phyloP scores from a whole-genome alignment of 2,329 filamentous ascomycete genomes.

The Thermoascus crustaceus region DNA sequence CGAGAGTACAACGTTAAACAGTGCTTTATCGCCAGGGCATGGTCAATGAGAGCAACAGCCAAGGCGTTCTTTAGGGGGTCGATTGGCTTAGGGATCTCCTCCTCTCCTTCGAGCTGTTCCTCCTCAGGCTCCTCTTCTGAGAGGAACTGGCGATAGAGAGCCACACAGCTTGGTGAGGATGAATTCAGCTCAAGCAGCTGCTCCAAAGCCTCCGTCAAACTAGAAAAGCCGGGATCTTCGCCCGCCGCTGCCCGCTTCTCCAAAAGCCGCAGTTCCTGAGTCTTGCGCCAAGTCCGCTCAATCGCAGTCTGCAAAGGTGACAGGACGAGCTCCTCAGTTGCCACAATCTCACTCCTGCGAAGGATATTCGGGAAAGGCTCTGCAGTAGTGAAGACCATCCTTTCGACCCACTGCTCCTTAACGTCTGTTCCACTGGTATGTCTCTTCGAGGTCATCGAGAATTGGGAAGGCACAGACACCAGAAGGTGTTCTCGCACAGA shows the following conservation, averaged over 20 bases:
- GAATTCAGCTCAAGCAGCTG: constrained; percentile 71
- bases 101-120: constrained; percentile 41
- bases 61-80: constrained; percentile 66
- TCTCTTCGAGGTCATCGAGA: constrained; percentile 67
- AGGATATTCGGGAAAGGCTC: constrained; percentile 89
- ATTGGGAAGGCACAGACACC: constrained; percentile 65
- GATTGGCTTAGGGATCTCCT: constrained; percentile 41
- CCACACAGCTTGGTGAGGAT: constrained; percentile 65
- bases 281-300: constrained; percentile 84
- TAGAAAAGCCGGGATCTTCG: constrained; percentile 59
- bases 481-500: constrained; percentile 81
- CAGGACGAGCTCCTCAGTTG: constrained; percentile 57
- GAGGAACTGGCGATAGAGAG: constrained; percentile 67
- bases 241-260: constrained; percentile 67
- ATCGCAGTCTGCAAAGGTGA: constrained; percentile 77
- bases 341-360: constrained; percentile 74
- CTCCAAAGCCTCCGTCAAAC: constrained; percentile 66
- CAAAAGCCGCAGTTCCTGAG: constrained; percentile 68
- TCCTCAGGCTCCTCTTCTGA: constrained; percentile 42
- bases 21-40: constrained; percentile 78
- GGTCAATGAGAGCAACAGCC: constrained; percentile 77
- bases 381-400: constrained; percentile 71
- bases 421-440: constrained; percentile 59
- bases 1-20: constrained; percentile 62
- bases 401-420: constrained; percentile 70